phyloP scores from a whole-genome alignment of 2,329 filamentous ascomycete genomes.

The Fusarium pilosicola region DNA sequence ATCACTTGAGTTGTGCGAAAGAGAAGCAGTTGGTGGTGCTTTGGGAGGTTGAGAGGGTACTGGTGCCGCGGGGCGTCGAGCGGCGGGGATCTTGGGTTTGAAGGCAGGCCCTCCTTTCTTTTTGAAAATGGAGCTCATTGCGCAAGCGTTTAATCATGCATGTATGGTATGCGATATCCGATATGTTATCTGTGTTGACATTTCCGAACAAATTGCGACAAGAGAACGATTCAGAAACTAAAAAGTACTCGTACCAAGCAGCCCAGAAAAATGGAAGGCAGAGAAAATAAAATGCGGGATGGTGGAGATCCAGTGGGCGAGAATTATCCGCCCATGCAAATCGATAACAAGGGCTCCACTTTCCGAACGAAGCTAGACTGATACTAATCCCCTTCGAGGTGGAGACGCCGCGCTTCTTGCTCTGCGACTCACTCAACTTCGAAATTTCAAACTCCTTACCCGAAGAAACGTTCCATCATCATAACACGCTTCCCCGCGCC shows the following conservation, averaged over 20 bases:
- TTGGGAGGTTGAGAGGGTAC: constrained; percentile 41
- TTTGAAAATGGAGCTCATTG: constrained; percentile 75
- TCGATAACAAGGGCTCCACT: constrained; percentile 46
- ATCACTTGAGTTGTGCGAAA: constrained; percentile 23
- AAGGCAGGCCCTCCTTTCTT: constrained; percentile 71
- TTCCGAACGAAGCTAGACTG: constrained; percentile 46
- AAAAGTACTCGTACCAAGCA: constrained; percentile 35
- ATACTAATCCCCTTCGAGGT: constrained; percentile 44
- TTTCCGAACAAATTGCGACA: constrained; percentile 16
- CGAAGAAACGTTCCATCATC: constrained; percentile 49
- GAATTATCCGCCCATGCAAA: constrained; percentile 49
- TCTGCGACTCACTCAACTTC: constrained; percentile 55
- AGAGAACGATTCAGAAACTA: constrained; percentile 8
- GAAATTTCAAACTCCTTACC: constrained; percentile 58
- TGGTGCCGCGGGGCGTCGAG: constrained; percentile 60
- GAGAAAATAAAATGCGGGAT: constrained; percentile 48
- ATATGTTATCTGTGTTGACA: constrained; percentile 28
- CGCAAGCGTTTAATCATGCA: constrained; percentile 40
- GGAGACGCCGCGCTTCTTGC: constrained; percentile 47
- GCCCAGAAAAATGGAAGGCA: constrained; percentile 38
- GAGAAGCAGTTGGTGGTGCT: constrained; percentile 21
- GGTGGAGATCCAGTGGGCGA: constrained; percentile 41
- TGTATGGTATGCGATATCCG: constrained; percentile 16
- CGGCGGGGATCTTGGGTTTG: constrained; percentile 73
- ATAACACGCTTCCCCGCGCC: constrained; percentile 46